Conservation (phyloP, 768 basidiomycete genomes). For the Mrakia frigida region DNA sequence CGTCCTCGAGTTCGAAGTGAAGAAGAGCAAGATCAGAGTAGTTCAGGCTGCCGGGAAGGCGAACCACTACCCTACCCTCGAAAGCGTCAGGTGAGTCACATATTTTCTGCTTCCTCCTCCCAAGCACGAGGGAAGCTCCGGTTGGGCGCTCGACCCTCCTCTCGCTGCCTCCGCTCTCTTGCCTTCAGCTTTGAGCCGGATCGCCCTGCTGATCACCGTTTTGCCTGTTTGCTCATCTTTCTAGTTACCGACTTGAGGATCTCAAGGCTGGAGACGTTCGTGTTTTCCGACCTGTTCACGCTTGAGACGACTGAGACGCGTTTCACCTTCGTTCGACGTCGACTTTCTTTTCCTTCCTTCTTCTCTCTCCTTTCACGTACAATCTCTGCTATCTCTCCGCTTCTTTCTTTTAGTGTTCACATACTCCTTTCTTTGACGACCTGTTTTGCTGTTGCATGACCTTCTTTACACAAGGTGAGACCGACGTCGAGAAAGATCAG, state of each 20-base stretch:
- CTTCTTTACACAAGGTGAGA: no score
- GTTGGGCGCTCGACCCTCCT: no score
- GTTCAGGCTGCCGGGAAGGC: slow-evolving; percentile 84
- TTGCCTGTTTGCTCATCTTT: background rate
- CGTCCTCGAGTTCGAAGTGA: slow-evolving; percentile 73
- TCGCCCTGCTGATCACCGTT: background rate
- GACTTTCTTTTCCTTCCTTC: background rate
- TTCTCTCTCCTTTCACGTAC: background rate
- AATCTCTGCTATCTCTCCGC: background rate
- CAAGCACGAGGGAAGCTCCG: no score
- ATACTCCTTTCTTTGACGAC: background rate
- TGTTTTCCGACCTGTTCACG: background rate
- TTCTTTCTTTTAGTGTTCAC: background rate
- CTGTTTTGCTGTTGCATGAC: no score
- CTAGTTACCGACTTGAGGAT: slow-evolving; percentile 23
- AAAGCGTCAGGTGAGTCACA: slow-evolving; percentile 17
- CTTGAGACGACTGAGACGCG: background rate
- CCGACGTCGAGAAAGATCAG: no score
- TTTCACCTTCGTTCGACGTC: background rate
- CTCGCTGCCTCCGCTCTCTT: no score
- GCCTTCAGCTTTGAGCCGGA: background rate
- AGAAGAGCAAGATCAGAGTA: slow-evolving; percentile 78
- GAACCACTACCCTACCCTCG: slow-evolving; percentile 61
- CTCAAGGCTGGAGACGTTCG: slow-evolving; percentile 21
- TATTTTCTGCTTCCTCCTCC: slow-evolving; percentile 59